A percentile compares a stretch with the other conserved stretches of the same genome.
Conservation (phyloP, 228 moss, liverwort and hornwort genomes). For the Sphagnum fallax region DNA sequence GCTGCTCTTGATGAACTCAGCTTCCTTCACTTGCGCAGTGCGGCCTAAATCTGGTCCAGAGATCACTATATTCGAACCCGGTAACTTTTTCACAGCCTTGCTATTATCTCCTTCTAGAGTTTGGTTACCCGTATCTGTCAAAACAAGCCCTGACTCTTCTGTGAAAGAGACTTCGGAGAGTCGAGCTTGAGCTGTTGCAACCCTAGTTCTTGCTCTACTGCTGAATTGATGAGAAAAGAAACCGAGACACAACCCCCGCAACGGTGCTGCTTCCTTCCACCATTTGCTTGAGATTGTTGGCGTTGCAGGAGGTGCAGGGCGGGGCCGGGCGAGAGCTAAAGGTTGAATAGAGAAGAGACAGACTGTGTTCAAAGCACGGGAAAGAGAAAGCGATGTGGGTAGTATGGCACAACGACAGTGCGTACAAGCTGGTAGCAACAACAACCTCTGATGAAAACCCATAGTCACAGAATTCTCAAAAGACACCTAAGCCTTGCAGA, state of each 20-base stretch:
- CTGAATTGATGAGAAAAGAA: conserved; percentile 31
- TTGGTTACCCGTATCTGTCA: conserved; percentile 26
- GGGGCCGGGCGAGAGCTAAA: neutral
- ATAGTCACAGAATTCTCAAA: conserved; percentile 7
- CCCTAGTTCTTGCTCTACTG: conserved; percentile 49
- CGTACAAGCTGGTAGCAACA: conserved; percentile 41
- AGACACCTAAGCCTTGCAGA: neutral
- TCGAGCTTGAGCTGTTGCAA: conserved; percentile 41
- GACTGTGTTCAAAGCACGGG: conserved; percentile 17
- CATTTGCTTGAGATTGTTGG: conserved; percentile 1
- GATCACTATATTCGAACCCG: conserved; percentile 77
- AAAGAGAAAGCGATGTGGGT: conserved; percentile 34
- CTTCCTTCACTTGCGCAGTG: conserved; percentile 61
- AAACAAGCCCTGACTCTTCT: conserved; percentile 43
- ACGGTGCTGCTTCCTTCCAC: conserved; percentile 13
- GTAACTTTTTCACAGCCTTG: conserved; percentile 46
- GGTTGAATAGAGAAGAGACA: conserved; percentile 7
- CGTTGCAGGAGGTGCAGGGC: neutral
- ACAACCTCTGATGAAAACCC: conserved; percentile 52
- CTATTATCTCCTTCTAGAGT: conserved; percentile 29
- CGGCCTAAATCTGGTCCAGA: conserved; percentile 69
- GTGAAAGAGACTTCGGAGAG: conserved; percentile 45
- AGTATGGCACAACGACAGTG: conserved; percentile 50
- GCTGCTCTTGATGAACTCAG: conserved; percentile 94
- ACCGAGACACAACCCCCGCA: conserved; percentile 21